These are phyloP conservation scores for Phialophora macrospora DNA, from an alignment of 2,329 filamentous ascomycete genomes.

Conservation along the genomic window DNA sequence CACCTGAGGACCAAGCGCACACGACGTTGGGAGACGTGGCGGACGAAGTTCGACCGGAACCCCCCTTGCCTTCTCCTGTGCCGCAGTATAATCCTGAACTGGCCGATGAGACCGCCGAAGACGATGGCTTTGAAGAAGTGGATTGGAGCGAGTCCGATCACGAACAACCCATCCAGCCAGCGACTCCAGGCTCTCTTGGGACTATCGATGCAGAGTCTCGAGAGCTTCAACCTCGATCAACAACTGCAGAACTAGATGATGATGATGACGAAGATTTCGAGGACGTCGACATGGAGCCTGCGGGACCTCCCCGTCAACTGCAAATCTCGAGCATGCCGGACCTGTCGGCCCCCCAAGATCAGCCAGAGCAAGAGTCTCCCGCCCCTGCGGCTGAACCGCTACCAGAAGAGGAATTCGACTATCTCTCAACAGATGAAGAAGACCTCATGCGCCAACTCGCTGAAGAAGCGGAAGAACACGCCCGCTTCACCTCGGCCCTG, in stretches of 20 bases:
- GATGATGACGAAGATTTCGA: conserved; percentile 34
- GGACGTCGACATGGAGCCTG: conserved; percentile 29
- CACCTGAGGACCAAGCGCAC: conserved; percentile 24
- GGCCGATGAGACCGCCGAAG: conserved; percentile 16
- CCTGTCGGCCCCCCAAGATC: neutral
- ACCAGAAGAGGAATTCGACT: conserved; percentile 50
- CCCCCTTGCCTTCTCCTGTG: conserved; percentile 42
- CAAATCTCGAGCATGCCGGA: conserved; percentile 34
- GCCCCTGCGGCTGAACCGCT: neutral
- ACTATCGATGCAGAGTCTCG: conserved; percentile 22
- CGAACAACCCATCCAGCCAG: conserved; percentile 36
- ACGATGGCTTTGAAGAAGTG: conserved; percentile 37
- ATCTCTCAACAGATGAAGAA: conserved; percentile 84
- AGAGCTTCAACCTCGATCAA: conserved; percentile 24
- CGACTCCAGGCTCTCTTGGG: conserved; percentile 31
- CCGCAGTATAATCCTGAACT: conserved; percentile 30
- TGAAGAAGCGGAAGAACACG: conserved; percentile 90
- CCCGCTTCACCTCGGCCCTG: conserved; percentile 84
- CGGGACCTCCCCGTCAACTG: conserved; percentile 17
- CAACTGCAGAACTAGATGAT: conserved; percentile 35
- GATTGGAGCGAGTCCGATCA: conserved; percentile 44
- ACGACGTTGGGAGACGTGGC: conserved; percentile 51
- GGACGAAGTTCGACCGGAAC: conserved; percentile 50
- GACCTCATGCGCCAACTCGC: conserved; percentile 85
- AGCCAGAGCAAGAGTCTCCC: conserved; percentile 9